A percentile compares a stretch with the other conserved stretches of the same genome.
These are phyloP conservation scores for Rhipidocladum racemiflorum DNA, from an alignment of 176 grass and related monocot species.

Conservation along the genomic window DNA sequence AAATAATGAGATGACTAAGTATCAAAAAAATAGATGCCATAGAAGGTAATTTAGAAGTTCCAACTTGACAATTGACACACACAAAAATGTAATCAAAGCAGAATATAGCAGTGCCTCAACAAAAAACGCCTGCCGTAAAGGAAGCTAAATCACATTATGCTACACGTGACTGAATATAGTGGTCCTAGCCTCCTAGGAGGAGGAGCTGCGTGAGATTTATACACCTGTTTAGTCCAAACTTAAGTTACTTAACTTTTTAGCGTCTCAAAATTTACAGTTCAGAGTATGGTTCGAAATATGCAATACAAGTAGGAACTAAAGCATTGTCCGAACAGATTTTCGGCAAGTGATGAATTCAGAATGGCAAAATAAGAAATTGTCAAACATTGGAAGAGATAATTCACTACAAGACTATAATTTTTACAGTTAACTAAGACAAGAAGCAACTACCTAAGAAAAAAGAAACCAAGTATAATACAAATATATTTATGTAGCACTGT, in stretches of 20 bases:
- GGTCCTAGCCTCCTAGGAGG: not conserved
- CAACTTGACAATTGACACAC: not conserved
- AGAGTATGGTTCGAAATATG: not conserved
- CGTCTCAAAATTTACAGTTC: not conserved
- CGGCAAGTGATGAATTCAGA: not conserved
- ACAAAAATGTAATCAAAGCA: not conserved
- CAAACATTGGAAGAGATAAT: not conserved
- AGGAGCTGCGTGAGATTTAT: not conserved
- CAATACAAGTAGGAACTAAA: not conserved
- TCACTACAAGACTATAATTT: not conserved
- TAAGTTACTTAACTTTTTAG: not conserved
- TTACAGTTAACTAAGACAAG: no score
- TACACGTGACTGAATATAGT: not conserved
- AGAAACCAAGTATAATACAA: not conserved
- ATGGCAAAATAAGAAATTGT: not conserved
- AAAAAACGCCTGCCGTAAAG: slow-evolving; percentile 4
- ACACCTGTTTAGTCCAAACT: not conserved
- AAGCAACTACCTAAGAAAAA: not conserved
- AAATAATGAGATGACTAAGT: not conserved
- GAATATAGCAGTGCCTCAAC: not conserved
- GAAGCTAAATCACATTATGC: not conserved
- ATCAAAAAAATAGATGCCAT: not conserved
- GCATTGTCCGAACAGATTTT: not conserved
- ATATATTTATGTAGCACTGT: not conserved
- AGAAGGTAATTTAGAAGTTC: not conserved